These are phyloP conservation scores for Narthecium ossifragum DNA, from an alignment of 106 monocot species.

Conservation along the genomic window DNA sequence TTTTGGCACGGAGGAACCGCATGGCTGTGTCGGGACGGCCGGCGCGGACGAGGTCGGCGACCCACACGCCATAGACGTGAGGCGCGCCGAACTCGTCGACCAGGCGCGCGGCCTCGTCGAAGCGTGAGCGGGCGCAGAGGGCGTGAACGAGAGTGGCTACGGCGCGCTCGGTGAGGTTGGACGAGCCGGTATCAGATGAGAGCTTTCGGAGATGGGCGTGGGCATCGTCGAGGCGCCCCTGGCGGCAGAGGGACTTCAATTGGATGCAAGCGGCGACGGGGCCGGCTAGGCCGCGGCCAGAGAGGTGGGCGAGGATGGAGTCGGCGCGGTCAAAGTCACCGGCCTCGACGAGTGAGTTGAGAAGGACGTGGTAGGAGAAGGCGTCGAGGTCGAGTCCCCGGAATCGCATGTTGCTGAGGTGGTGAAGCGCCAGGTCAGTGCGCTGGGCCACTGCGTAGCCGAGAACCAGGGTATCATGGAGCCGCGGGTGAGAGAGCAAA, in stretches of 20 bases:
- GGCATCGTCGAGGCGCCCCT: constrained; percentile 42
- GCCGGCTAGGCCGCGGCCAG: constrained; percentile 17
- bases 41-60: constrained; percentile 23
- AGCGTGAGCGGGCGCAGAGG: constrained; percentile 38
- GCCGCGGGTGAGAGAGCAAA: constrained; percentile 13
- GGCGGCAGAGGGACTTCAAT: constrained; percentile 63
- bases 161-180: constrained; percentile 6
- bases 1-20: constrained; percentile 48
- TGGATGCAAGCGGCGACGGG: constrained; percentile 50
- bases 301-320: constrained; percentile 28
- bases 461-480: constrained; percentile 63
- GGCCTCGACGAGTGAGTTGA: constrained; percentile 76
- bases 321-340: constrained; percentile 55
- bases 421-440: constrained; percentile 51
- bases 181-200: background rate
- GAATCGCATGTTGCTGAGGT: constrained; percentile 64
- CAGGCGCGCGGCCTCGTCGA: constrained; percentile 38
- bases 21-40: constrained; percentile 39
- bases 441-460: constrained; percentile 62
- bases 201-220: constrained; percentile 27
- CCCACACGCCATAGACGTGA: constrained; percentile 38
- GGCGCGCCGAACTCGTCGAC: constrained; percentile 43
- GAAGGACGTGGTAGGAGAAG: constrained; percentile 62
- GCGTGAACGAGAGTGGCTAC: constrained; percentile 37
- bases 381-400: constrained; percentile 65